Conservation (phyloP, 2,329 filamentous ascomycete species). For the Corinectria fuckeliana region DNA sequence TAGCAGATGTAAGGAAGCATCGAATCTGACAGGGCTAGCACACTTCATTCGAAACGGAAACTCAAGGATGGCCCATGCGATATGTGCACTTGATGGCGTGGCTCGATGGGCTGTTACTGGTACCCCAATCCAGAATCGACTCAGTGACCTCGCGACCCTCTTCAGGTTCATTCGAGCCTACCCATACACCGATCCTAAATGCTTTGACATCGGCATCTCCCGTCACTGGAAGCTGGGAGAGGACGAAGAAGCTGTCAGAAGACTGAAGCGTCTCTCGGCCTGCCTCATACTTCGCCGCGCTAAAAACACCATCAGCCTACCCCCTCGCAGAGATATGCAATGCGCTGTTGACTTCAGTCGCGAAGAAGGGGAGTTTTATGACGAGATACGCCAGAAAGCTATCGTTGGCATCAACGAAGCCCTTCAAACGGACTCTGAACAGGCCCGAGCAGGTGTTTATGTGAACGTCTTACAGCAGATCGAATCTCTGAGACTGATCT, state of each 20-base stretch:
- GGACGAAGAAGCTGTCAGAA: slow-evolving; percentile 44
- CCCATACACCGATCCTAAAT: slow-evolving; percentile 43
- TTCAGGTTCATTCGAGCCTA: slow-evolving; percentile 51
- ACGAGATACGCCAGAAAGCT: slow-evolving; percentile 36
- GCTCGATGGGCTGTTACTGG: slow-evolving; percentile 56
- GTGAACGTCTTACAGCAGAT: slow-evolving; percentile 54
- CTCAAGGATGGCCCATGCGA: slow-evolving; percentile 36
- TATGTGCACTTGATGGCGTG: slow-evolving; percentile 45
- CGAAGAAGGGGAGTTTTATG: slow-evolving; percentile 46
- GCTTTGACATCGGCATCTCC: slow-evolving; percentile 25
- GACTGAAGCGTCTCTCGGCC: slow-evolving; percentile 47
- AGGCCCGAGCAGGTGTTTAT: slow-evolving; percentile 31
- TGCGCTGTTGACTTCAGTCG: slow-evolving; percentile 45
- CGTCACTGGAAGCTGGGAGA: slow-evolving; percentile 48
- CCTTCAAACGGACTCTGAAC: slow-evolving; percentile 28
- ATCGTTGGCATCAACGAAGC: slow-evolving; percentile 45
- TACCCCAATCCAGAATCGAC: slow-evolving; percentile 56
- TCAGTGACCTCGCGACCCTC: slow-evolving; percentile 50
- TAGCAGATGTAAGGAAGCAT: accelerated
- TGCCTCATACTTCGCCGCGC: slow-evolving; percentile 50
- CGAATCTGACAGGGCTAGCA: slow-evolving; percentile 2
- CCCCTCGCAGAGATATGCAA: slow-evolving; percentile 42
- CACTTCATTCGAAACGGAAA: slow-evolving; percentile 27
- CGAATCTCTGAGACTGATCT: slow-evolving; percentile 52
- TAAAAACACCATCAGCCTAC: slow-evolving; percentile 48